Evolutionary conservation across 2,329 filamentous ascomycete genomes (phyloP), one percentile per base, ranked within the genome.

Genomic region (Fusarium sp.): DNA sequence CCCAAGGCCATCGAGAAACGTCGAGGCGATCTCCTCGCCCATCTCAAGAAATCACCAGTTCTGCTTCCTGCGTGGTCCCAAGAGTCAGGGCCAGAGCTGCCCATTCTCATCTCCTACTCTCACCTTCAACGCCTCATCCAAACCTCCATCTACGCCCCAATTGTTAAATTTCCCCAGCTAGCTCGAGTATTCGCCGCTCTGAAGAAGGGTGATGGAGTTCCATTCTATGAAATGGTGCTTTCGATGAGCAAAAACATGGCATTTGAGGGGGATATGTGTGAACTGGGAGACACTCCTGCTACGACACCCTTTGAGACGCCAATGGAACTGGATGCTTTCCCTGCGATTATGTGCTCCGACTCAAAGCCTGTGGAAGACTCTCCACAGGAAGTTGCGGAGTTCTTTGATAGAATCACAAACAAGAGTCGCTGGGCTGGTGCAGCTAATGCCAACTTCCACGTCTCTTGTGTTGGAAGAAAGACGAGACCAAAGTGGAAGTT

Each of bases 21-120:
- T 0, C 77, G 86, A 19, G 66, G 74, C 7, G 59, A 60, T 4
- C 76, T 88, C 1, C 79, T 88, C 13, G 69, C 77, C 3, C 64
- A 64, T 1, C 77, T 88, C 16, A 81, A 79, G 42, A 74, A 72
- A 14, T 73, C 79, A 2, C 85, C 85, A 4, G 77, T 87, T 44
- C 71, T 84, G n/a, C 67, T 86, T 13, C 75, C 80, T 0, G 71
- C 77, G 1, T 66, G 70, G 61, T 58, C 69, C 11, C 70, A 59
- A 34, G 49, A 48, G 25, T 65, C 56, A 0, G 80, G 79, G 0
- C 80, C 81, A 1, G 79, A 80, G 21, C 77, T 86, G 28, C 84
- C 85, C 0, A 77, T 82, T 59, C 70, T 87, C n/a, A 75, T 88
- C 53, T 86, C 84, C 3, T 86, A 85, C 77, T 83, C 81, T 37